Evolutionary conservation across 2,329 filamentous ascomycete species (phyloP), one percentile per base, ranked within the genome.

Genomic region (Ceratocystis destructans): DNA sequence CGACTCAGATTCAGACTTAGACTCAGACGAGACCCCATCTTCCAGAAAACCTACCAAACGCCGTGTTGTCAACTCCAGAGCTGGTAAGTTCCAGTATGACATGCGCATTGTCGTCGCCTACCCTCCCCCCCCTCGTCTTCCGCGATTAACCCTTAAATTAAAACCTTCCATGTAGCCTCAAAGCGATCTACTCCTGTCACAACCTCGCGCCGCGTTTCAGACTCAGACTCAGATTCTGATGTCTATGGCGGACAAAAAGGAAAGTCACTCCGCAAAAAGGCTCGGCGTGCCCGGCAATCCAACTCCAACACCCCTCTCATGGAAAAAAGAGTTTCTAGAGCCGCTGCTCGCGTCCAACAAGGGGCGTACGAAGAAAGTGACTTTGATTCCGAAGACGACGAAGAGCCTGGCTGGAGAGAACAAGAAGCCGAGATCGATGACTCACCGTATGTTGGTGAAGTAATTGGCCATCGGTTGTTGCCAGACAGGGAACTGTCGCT

Each of bases 311-410:
- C 88, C 6, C 80, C 85, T 4, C 83, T 87, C 71, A 83, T 84
- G 67, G 92, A 96, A 77, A 89, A 96, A 73, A 88, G 93, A 70
- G 96, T 96, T 83, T 96, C 92, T 5, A 94, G 93, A 68, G 88
- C 90, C 69, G 89, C 90, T 65, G 88, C 88, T 15, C 90, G 89
- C 73, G 81, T 85, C 2, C 81, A 83, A 67, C 80, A 79, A 67
- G 82, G 82, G 46, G 81, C 79, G 20, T 87, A 87, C 71, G 83
- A 87, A 72, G 85, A 88, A 71, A 85, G 86, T 61, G 79, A 85
- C 2, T 83, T 86, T 31, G 83, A 85, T 5, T 86, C 85, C 20
- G 83, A 84, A 5, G 84, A 87, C 55, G 76, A 76, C 48, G 69
- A 75, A 44, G 73, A 69, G 1, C 85, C 88, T 3, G 85, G 83